Base-by-base conservation (phyloP, 345 rosid species). In the Corchorus capsularis region DNA sequence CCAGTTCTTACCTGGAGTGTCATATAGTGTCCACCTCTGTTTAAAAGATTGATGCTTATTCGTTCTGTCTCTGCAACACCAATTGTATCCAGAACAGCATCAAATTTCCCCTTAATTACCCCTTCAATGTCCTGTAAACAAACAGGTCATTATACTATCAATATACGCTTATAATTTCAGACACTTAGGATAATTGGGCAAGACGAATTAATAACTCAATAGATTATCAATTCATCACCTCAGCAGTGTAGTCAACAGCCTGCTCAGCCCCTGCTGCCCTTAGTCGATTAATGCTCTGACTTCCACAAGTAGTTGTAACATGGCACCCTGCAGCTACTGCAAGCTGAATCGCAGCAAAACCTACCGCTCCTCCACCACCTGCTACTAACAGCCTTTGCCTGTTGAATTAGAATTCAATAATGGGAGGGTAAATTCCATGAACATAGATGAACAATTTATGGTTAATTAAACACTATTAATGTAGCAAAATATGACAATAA, bases 341-440 rank as follows among this genome's bases (percentile, higher is more conserved):
- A 72, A 95, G 83, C 89, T 95, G 99, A 73, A 92, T 89, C 79
- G 98, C 98, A 72, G 98, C 79, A 78, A 90, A 95, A 59, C 99
- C 98, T 62, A 95, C 99, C 3, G 98, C 99, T 54, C 98, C 99
- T 73, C 98, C 99, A 71, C 98, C 99, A 34, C 98, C 99, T 53
- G 92, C 69, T 74, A 93, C 86, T 71, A 95, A 84, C 54, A 95
- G 67, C 78, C 96, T 85, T 83, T 93, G 98, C 86, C 99, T 94
- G 89, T 55, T n/a, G 50, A 34, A 82, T 79, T 53, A 54, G 50
- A 11, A 37, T 67, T 57, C 27, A 69, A 62, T 55, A 63, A 15
- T 22, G 20, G 57, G 17, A 27, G 50, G 74, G 70, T 37, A 70
- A 27, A 35, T 53, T 34, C 62, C 62, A 53, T 34, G 34, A 53